These are phyloP conservation scores for Neocallimastix lanati DNA, from an alignment of 192 early-diverging fungal genomes.

Conservation along the genomic window DNA sequence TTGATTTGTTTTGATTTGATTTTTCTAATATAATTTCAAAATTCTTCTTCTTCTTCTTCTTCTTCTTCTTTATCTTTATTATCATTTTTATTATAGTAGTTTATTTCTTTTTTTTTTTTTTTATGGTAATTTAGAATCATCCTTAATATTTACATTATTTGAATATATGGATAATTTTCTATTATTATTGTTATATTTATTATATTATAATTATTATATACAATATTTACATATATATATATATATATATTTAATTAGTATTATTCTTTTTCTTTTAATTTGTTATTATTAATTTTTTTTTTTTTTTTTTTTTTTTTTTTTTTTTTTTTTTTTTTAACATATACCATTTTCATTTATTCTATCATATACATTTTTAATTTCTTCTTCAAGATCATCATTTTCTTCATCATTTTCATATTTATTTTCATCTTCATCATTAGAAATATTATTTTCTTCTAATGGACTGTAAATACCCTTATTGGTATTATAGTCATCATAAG, in stretches of 20 bases:
- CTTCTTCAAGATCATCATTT: neutral
- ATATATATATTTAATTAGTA: too few species aligned
- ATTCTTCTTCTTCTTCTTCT: neutral
- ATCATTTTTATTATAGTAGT: too few species aligned
- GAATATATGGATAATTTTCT: neutral
- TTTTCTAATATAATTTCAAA: too few species aligned
- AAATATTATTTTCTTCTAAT: neutral
- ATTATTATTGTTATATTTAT: neutral
- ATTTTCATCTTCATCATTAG: neutral
- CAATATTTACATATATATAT: too few species aligned
- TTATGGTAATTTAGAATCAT: neutral
- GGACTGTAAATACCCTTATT: neutral
- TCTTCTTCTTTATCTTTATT: neutral
- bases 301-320: neutral
- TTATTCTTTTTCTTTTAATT: too few species aligned
- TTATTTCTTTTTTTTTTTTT: too few species aligned
- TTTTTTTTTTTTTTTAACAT: neutral
- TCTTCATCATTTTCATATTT: neutral
- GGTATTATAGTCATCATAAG: neutral
- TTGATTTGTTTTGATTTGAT: neutral
- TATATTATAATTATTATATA: too few species aligned
- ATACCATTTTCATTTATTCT: neutral
- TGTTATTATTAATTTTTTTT: too few species aligned
- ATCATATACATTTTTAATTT: neutral
- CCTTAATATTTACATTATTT: neutral